A percentile compares a stretch with the other conserved stretches of the same genome.
Evolutionary conservation across 257 asterid genomes (phyloP).

Genomic region (Solanum neorickii): DNA sequence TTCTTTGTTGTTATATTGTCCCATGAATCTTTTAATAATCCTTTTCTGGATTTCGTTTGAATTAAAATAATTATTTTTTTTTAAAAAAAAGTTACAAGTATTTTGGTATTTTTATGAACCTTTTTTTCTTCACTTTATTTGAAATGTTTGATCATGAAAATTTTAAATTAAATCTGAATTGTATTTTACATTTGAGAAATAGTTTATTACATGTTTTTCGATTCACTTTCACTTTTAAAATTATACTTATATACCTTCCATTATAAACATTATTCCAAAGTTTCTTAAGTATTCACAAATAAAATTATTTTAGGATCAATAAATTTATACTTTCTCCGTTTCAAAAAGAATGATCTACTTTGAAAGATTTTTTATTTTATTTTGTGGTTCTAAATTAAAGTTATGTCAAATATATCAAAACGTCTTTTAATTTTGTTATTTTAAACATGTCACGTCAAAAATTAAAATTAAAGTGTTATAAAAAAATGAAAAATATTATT

Average conservation of each 20-base stretch:
- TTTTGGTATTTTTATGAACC: not conserved
- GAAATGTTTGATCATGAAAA: not conserved
- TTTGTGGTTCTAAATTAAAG: too few species aligned
- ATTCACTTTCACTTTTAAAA: not conserved
- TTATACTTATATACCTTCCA: not conserved
- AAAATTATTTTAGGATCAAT: not conserved
- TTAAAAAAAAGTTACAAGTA: not conserved
- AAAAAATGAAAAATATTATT: too few species aligned
- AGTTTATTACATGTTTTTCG: too few species aligned
- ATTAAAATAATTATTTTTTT: too few species aligned
- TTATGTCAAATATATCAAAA: too few species aligned
- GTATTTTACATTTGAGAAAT: not conserved
- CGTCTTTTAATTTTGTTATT: too few species aligned
- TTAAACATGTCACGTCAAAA: too few species aligned
- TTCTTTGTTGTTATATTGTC: not conserved
- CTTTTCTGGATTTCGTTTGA: not conserved
- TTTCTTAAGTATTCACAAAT: not conserved
- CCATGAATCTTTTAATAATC: not conserved
- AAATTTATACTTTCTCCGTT: too few species aligned
- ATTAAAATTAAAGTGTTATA: too few species aligned
- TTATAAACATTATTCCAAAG: not conserved
- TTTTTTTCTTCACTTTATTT: not conserved
- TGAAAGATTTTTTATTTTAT: too few species aligned
- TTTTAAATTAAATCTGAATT: too few species aligned
- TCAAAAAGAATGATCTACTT: too few species aligned